Evolutionary conservation across 257 asterid species (phyloP), one percentile per base, ranked within the genome.

Genomic region (Nicotiana sylvestris): DNA sequence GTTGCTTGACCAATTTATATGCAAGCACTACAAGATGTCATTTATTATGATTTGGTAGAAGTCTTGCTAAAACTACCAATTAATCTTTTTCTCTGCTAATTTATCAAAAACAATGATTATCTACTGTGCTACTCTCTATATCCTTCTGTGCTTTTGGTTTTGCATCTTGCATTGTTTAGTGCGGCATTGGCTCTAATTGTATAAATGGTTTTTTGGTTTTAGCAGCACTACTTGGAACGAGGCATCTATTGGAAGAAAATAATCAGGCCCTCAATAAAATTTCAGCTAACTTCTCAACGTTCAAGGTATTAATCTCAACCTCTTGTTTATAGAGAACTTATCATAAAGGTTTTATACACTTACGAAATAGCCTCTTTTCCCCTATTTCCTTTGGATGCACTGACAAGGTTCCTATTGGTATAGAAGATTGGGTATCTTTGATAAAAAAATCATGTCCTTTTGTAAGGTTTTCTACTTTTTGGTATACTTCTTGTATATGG

Each of bases 231-330:
- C 69, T 85, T 87, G 94, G 93, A 78, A 53, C 94, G 56, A 86
- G 91, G 66, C 92, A 86, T 86, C 95, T 94, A 77, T 83, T 93
- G 86, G 96, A 93, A 88, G 97, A 92, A 88, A 94, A 93, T 81
- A 89, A 78, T 80, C 94, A 83, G 86, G 88, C 93, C 55, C 91
- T 94, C 81, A 92, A 87, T 84, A 94, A 86, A 82, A 93, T 94
- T 81, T 90, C 95, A 58, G 88, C 89, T 82, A 94, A 94, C 87
- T 90, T 94, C 81, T 89, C 93, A 49, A 82, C 92, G 56, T 87
- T 91, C 84, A 85, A 93, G 98, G 98, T 93, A 90, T 85, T 76
- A 43, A 85, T 76, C 37, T 76, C 79, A 70, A 77, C 79, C 83
- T 72, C 76, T 72, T 76, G 53, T 81, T 65, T 66, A 66, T n/a